Percentiles rank a stretch among this genome's conserved stretches.
These are phyloP conservation scores for Cladobotryum protrusum DNA, from an alignment of 2,329 filamentous ascomycete species.

Conservation along the genomic window DNA sequence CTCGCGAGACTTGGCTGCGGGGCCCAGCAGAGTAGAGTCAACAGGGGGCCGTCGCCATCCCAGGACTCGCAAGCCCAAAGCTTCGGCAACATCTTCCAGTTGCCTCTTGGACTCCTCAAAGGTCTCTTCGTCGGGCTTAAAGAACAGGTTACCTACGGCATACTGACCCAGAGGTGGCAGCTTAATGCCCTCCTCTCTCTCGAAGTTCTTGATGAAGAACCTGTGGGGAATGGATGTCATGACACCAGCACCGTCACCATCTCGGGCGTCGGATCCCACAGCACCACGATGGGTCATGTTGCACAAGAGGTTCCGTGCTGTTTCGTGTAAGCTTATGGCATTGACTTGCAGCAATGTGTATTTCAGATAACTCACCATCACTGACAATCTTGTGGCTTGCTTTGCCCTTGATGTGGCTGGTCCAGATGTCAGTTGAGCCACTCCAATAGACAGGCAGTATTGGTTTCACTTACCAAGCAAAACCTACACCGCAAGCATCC, in stretches of 20 bases:
- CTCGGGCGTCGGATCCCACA: conserved; percentile 93
- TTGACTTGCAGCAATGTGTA: neutral
- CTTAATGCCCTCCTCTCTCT: conserved; percentile 79
- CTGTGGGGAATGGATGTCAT: conserved; percentile 99
- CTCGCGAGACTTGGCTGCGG: conserved; percentile 88
- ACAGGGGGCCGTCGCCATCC: conserved; percentile 95
- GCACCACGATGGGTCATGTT: conserved; percentile 99
- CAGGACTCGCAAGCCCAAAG: conserved; percentile 79
- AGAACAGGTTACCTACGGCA: conserved; percentile 95
- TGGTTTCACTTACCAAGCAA: conserved; percentile 69
- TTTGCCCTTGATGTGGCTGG: conserved; percentile 92
- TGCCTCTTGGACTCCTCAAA: conserved; percentile 84
- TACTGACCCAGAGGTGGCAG: conserved; percentile 88
- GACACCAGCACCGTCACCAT: conserved; percentile 96
- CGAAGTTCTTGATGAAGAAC: conserved; percentile 98
- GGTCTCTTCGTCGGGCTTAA: conserved; percentile 91
- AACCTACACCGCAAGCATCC: conserved; percentile 99
- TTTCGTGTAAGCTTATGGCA: conserved; percentile 8
- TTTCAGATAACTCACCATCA: conserved; percentile 65
- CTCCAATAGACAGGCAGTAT: neutral
- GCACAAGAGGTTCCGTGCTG: conserved; percentile 88
- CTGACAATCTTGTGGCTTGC: conserved; percentile 97
- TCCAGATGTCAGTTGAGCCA: conserved; percentile 17
- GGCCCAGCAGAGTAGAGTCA: conserved; percentile 87
- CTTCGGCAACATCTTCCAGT: conserved; percentile 90